Conservation (phyloP, 1,139 yeast genomes). For the Yamadazyma blattariae region DNA sequence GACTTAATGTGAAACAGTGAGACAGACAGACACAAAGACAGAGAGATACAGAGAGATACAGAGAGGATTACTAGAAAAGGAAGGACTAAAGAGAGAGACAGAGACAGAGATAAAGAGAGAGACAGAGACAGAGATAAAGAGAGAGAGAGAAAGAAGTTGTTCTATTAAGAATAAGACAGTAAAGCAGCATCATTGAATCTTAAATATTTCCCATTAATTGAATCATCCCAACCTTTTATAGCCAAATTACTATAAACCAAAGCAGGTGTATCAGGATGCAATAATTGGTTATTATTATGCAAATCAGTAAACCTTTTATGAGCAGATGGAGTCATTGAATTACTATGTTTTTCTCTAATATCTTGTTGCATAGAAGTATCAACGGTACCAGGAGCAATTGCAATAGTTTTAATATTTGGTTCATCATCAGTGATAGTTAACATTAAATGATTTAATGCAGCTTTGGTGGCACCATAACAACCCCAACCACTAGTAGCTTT, state of each 20-base stretch:
- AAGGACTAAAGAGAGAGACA: too few relatives aligned
- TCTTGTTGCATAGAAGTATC: slow-evolving; percentile 82
- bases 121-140: too few relatives aligned
- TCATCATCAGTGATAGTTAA: slow-evolving; percentile 68
- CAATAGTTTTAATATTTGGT: slow-evolving; percentile 51
- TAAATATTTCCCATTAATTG: slow-evolving; percentile 61
- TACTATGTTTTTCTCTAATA: slow-evolving; percentile 60
- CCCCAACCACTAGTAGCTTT: slow-evolving; percentile 72
- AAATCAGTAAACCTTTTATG: slow-evolving; percentile 59
- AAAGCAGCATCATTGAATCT: slow-evolving; percentile 53
- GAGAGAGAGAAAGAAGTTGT: too few relatives aligned
- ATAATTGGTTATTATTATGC: slow-evolving; percentile 51
- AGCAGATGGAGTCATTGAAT: slow-evolving; percentile 55
- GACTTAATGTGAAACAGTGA: too few relatives aligned
- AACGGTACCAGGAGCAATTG: slow-evolving; percentile 93
- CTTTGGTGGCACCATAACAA: slow-evolving; percentile 88
- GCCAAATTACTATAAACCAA: slow-evolving; percentile 64
- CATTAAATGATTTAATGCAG: slow-evolving; percentile 79
- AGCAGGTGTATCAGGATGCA: slow-evolving; percentile 71
- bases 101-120: too few relatives aligned
- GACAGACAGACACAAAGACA: too few relatives aligned
- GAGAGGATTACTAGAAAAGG: too few relatives aligned
- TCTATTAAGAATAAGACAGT: too few relatives aligned
- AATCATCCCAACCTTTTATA: slow-evolving; percentile 49
- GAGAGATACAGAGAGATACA: too few relatives aligned